Conservation (phyloP, 78 protist species). For the Carpediemonas membranifera region DNA sequence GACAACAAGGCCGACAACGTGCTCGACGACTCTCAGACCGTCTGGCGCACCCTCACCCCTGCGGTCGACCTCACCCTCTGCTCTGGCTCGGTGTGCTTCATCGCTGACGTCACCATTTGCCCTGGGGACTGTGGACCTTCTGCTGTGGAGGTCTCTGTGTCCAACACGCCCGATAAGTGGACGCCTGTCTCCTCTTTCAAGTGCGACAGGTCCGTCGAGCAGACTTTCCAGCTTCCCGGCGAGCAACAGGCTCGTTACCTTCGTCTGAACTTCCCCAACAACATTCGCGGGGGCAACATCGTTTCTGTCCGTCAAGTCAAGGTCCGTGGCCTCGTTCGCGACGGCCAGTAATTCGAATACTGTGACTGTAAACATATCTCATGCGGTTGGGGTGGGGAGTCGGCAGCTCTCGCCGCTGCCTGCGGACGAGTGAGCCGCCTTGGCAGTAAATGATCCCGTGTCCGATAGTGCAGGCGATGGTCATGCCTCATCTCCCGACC, state of each 20-base stretch:
- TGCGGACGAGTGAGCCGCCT: too few species aligned
- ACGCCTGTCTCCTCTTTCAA: not conserved
- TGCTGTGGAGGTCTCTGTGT: not conserved
- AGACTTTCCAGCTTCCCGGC: constrained; percentile 13
- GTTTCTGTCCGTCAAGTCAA: constrained; percentile 8
- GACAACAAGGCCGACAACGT: constrained; percentile 17
- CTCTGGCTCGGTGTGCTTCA: constrained; percentile 3
- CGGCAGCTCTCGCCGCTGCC: too few species aligned
- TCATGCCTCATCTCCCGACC: too few species aligned
- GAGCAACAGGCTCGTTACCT: not conserved
- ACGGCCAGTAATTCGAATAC: too few species aligned
- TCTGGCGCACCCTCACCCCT: constrained; percentile 12
- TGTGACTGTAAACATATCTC: too few species aligned
- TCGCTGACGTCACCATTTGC: not conserved
- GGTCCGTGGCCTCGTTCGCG: constrained; percentile 11
- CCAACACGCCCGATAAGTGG: constrained; percentile 15
- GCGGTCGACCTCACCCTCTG: constrained; percentile 20
- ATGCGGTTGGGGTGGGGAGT: too few species aligned
- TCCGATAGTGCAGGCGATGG: too few species aligned
- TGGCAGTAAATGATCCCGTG: too few species aligned
- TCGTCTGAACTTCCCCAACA: not conserved
- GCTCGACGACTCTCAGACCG: not conserved
- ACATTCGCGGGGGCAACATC: constrained; percentile 24
- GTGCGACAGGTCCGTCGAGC: not conserved
- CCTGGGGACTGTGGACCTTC: constrained; percentile 15